Conservation (phyloP, 2,329 filamentous ascomycete genomes). For the Zelopaecilomyces penicillatus region DNA sequence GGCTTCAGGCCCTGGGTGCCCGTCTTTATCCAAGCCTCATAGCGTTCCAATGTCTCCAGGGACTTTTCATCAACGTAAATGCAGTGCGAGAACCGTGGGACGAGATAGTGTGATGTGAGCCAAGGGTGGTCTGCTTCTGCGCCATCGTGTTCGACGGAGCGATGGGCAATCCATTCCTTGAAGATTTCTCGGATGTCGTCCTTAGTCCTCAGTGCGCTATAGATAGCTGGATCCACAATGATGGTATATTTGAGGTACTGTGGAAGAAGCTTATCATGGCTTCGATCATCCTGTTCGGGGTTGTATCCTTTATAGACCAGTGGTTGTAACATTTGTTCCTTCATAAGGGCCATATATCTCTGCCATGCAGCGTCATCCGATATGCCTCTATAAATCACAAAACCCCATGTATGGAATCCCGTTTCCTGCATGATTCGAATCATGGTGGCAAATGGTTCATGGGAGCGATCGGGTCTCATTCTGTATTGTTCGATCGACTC, state of each 20-base stretch:
- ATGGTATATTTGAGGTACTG: too few species aligned
- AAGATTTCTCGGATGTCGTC: too few species aligned
- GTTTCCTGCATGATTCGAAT: slow-evolving; percentile 1
- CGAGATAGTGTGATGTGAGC: too few species aligned
- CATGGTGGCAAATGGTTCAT: too few species aligned
- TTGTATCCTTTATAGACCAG: too few species aligned
- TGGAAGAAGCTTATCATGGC: neutral
- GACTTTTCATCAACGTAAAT: neutral
- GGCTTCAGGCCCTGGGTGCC: too few species aligned
- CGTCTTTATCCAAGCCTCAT: neutral
- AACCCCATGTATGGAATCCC: slow-evolving; percentile 11
- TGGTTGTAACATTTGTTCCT: too few species aligned
- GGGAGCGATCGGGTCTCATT: too few species aligned
- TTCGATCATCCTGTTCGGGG: neutral
- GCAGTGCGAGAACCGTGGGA: neutral
- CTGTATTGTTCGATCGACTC: neutral
- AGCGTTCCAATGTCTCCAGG: neutral
- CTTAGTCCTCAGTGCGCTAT: too few species aligned
- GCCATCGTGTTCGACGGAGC: neutral
- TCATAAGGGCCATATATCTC: too few species aligned
- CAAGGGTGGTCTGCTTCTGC: neutral
- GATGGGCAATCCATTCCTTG: too few species aligned
- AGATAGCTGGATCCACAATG: too few species aligned
- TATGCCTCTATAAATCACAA: slow-evolving; percentile 12
- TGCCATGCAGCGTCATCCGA: slow-evolving; percentile 9